Percentiles rank a stretch among this genome's conserved stretches.
phyloP scores from a whole-genome alignment of 1,284 basidiomycete species.

The Trametes hirsuta region DNA sequence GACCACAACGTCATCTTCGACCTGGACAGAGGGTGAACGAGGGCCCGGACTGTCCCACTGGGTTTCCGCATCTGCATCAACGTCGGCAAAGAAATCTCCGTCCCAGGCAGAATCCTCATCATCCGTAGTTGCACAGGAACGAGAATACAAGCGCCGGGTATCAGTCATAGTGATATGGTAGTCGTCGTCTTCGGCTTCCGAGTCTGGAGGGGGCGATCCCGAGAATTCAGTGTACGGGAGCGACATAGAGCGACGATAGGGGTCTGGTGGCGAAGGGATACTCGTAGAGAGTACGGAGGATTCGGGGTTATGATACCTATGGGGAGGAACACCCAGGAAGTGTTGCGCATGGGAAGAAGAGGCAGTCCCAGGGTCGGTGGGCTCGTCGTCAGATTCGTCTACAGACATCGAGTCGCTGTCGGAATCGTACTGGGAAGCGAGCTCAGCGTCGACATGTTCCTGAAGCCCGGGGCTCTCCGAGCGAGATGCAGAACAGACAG shows the following conservation, averaged over 20 bases:
- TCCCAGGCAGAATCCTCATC: slow-evolving; percentile 36
- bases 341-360: slow-evolving; percentile 36
- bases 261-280: slow-evolving; percentile 21
- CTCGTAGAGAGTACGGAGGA: slow-evolving; percentile 36
- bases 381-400: slow-evolving; percentile 28
- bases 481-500: slow-evolving; percentile 25
- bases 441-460: slow-evolving; percentile 36
- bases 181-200: slow-evolving; percentile 54
- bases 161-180: slow-evolving; percentile 46
- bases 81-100: slow-evolving; percentile 32
- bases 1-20: slow-evolving; percentile 43
- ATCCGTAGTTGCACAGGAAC: slow-evolving; percentile 15
- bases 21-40: slow-evolving; percentile 52
- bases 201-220: slow-evolving; percentile 66
- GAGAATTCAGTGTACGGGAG: slow-evolving; percentile 56
- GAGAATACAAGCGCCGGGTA: slow-evolving; percentile 36
- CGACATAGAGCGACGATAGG: slow-evolving; percentile 56
- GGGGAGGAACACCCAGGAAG: slow-evolving; percentile 52
- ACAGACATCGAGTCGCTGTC: slow-evolving; percentile 35
- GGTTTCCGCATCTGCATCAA: slow-evolving; percentile 51
- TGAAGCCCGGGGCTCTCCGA: slow-evolving; percentile 33
- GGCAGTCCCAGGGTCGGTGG: slow-evolving; percentile 29
- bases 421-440: slow-evolving; percentile 14
- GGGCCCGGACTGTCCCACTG: slow-evolving; percentile 62
- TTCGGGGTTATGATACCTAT: slow-evolving; percentile 48